Evolutionary conservation across 345 rosid species (phyloP).

Genomic region (Trapa bicornis): DNA sequence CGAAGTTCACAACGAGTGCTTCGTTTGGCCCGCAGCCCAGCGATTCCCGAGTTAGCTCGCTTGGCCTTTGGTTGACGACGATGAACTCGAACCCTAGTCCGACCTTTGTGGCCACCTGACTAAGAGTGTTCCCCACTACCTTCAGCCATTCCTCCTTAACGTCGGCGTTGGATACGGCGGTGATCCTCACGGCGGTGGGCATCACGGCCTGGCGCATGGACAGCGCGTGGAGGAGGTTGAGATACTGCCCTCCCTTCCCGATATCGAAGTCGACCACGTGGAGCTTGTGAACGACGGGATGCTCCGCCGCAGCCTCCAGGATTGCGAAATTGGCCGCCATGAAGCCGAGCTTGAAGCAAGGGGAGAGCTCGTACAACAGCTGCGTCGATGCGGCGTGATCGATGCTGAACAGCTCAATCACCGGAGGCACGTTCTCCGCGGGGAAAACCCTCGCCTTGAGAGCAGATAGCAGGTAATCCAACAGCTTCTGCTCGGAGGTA

Average conservation of each 20-base stretch:
- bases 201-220: slow-evolving; percentile 29
- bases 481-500: slow-evolving; percentile 60
- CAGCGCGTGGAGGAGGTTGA: slow-evolving; percentile 56
- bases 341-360: slow-evolving; percentile 76
- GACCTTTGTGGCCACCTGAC: slow-evolving; percentile 22
- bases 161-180: slow-evolving; percentile 38
- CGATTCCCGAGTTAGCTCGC: slow-evolving; percentile 20
- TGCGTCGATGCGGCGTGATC: slow-evolving; percentile 53
- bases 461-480: slow-evolving; percentile 49
- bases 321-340: slow-evolving; percentile 82
- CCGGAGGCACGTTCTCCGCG: slow-evolving; percentile 37
- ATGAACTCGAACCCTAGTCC: slow-evolving; percentile 41
- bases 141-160: slow-evolving; percentile 39
- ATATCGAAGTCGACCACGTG: slow-evolving; percentile 82
- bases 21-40: slow-evolving; percentile 58
- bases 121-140: slow-evolving; percentile 32
- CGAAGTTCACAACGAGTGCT: slow-evolving; percentile 66
- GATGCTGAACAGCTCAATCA: slow-evolving; percentile 39
- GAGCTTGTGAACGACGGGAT: slow-evolving; percentile 18
- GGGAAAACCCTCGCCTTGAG: slow-evolving; percentile 46
- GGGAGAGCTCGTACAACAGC: slow-evolving; percentile 53
- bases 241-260: slow-evolving; percentile 69
- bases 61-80: slow-evolving; percentile 10
- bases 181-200: slow-evolving; percentile 41
- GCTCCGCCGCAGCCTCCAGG: slow-evolving; percentile 45